A percentile compares a stretch with the other conserved stretches of the same genome.
Conservation (phyloP, 2,329 filamentous ascomycete genomes). For the Xylariaceae sp. region DNA sequence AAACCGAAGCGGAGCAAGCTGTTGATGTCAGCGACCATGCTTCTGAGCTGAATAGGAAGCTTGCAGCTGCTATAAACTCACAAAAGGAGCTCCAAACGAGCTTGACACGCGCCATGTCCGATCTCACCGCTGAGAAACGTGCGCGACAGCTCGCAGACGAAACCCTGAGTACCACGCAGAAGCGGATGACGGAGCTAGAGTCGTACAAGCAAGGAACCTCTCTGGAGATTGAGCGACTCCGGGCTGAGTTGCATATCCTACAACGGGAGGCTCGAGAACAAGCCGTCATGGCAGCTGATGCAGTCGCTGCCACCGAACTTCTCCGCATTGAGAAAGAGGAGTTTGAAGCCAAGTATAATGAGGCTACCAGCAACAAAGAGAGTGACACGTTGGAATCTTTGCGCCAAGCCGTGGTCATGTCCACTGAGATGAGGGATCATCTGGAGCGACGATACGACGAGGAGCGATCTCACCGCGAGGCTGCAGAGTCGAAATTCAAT, state of each 20-base stretch:
- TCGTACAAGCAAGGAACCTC: constrained; percentile 76
- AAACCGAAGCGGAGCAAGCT: constrained; percentile 57
- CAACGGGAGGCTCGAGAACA: constrained; percentile 78
- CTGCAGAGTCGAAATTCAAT: constrained; percentile 68
- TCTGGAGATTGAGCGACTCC: constrained; percentile 77
- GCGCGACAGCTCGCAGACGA: constrained; percentile 84
- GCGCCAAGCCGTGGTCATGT: constrained; percentile 71
- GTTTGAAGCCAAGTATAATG: constrained; percentile 62
- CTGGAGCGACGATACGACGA: constrained; percentile 79
- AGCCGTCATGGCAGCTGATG: constrained; percentile 69
- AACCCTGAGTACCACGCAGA: constrained; percentile 74
- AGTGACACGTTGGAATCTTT: constrained; percentile 67
- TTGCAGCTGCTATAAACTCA: constrained; percentile 72
- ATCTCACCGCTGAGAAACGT: constrained; percentile 75
- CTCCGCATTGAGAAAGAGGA: constrained; percentile 84
- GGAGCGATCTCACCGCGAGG: constrained; percentile 70
- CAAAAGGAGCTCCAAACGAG: constrained; percentile 78
- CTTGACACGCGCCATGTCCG: constrained; percentile 61
- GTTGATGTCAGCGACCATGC: constrained; percentile 52
- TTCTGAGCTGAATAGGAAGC: constrained; percentile 71
- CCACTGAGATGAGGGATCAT: constrained; percentile 67
- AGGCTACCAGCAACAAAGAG: constrained; percentile 61
- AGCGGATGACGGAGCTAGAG: constrained; percentile 78
- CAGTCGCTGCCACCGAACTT: constrained; percentile 66
- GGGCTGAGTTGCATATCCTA: constrained; percentile 75